phyloP scores from a whole-genome alignment of 1,284 basidiomycete species.

The Cutaneotrichosporon curvatum region DNA sequence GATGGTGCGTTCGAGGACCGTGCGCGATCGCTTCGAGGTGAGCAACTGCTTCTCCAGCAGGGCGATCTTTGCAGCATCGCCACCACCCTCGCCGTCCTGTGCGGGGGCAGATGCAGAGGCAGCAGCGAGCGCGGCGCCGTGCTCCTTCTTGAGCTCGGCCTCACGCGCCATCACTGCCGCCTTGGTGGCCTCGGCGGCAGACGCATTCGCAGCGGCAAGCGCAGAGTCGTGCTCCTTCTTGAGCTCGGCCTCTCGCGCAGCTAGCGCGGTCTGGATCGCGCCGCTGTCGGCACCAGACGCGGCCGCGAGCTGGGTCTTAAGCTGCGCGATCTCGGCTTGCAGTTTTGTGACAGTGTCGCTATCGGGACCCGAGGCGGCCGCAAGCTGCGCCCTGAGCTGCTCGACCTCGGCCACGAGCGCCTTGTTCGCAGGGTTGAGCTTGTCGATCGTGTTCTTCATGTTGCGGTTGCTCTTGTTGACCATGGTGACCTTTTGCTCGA shows the following conservation, averaged over 20 bases:
- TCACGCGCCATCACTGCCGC: slow-evolving; percentile 36
- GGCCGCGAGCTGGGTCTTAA: slow-evolving; percentile 22
- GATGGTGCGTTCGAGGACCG: slow-evolving; percentile 31
- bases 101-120: slow-evolving; percentile 5
- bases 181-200: slow-evolving; percentile 15
- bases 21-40: slow-evolving; percentile 37
- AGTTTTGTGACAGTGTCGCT: slow-evolving; percentile 34
- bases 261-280: slow-evolving; percentile 17
- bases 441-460: slow-evolving; percentile 17
- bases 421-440: slow-evolving; percentile 16
- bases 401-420: slow-evolving; percentile 26
- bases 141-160: slow-evolving; percentile 29
- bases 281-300: slow-evolving; percentile 9
- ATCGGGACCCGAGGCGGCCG: slow-evolving; percentile 24
- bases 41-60: slow-evolving; percentile 29
- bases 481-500: slow-evolving; percentile 32
- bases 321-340: slow-evolving; percentile 30
- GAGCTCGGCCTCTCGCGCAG: slow-evolving; percentile 27
- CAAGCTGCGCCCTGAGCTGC: slow-evolving; percentile 19
- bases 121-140: slow-evolving; percentile 14
- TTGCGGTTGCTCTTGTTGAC: slow-evolving; percentile 32
- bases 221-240: slow-evolving; percentile 17
- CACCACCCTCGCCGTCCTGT: slow-evolving; percentile 8
- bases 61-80: slow-evolving; percentile 25
- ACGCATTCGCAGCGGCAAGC: slow-evolving; percentile 14